Evolutionary conservation across 768 basidiomycete species (phyloP), one percentile per base, ranked within the genome.

Genomic region (Russula lepida): DNA sequence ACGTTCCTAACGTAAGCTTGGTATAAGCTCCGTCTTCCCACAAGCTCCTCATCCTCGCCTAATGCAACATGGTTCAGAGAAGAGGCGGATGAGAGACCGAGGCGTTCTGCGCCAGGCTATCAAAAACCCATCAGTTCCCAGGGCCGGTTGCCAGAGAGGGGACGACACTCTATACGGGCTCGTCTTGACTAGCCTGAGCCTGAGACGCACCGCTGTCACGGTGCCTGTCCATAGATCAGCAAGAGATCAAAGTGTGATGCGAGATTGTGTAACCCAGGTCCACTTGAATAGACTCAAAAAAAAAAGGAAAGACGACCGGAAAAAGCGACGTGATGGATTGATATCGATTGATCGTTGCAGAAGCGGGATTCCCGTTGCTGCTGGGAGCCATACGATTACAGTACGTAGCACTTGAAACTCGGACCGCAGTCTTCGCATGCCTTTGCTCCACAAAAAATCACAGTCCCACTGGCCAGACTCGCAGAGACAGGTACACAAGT

Each of bases 361-460:
- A 23, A 12, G 50, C 15, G 33, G 61, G 46, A 2, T 19, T 27
- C 2, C 41, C 2, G 23, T 46, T 56, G 21, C 53, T 21, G 25
- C n/a, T n/a, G n/a, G n/a, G n/a, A n/a, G n/a, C n/a, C n/a, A n/a
- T n/a, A n/a, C n/a, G n/a, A n/a, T n/a, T n/a, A n/a, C n/a, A n/a
- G n/a, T n/a, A n/a, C n/a, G n/a, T n/a, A n/a, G n/a, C n/a, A n/a
- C n/a, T 48, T 5, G 60, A 49, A 3, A 56, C 60, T 9, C 60
- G 60, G 1, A 48, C 54, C 37, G 59, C 60, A n/a, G 56, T 57
- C 17, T 48, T 56, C 44, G 51, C 60, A 58, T 56, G 60, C 15
- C 47, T 53, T 32, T 58, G 56, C 17, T 62, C 56, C 13, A 62
- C 50, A 33, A 35, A 13, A 33, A 35, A 13, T 35, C 6, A 13